A percentile compares a stretch with the other conserved stretches of the same genome.
phyloP scores from a whole-genome alignment of 345 rosid genomes.

The Odontarrhena argentea region DNA sequence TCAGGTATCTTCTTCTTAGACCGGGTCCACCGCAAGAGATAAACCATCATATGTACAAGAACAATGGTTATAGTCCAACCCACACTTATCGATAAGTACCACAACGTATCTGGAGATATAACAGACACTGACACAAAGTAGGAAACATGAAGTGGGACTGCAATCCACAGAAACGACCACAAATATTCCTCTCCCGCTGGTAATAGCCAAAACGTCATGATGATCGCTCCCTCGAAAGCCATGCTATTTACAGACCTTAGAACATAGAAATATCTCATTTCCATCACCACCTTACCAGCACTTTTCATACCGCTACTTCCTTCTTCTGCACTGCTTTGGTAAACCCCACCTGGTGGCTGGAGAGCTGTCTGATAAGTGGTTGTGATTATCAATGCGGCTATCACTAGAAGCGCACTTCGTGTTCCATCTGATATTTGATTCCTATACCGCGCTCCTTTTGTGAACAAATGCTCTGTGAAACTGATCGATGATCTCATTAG shows the following conservation, averaged over 20 bases:
- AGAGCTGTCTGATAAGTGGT: constrained; percentile 32
- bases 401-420: constrained; percentile 35
- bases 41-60: not conserved
- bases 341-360: constrained; percentile 34
- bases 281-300: constrained; percentile 21
- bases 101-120: not conserved
- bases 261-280: not conserved
- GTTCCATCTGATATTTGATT: constrained; percentile 15
- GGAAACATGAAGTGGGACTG: not conserved
- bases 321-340: constrained; percentile 6
- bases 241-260: not conserved
- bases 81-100: not conserved
- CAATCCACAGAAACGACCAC: constrained; percentile 6
- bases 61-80: not conserved
- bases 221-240: not conserved
- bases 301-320: not conserved
- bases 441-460: not conserved
- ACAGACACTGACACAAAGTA: constrained; percentile 20
- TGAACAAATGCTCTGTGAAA: not conserved
- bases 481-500: not conserved
- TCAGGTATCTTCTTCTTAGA: not conserved
- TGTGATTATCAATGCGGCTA: constrained; percentile 34
- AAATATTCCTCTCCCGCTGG: constrained; percentile 8
- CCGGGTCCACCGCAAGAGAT: constrained; percentile 3
- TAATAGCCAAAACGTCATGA: not conserved